Conservation (phyloP, 495 filamentous ascomycete species). For the Penicillium odoratum region DNA sequence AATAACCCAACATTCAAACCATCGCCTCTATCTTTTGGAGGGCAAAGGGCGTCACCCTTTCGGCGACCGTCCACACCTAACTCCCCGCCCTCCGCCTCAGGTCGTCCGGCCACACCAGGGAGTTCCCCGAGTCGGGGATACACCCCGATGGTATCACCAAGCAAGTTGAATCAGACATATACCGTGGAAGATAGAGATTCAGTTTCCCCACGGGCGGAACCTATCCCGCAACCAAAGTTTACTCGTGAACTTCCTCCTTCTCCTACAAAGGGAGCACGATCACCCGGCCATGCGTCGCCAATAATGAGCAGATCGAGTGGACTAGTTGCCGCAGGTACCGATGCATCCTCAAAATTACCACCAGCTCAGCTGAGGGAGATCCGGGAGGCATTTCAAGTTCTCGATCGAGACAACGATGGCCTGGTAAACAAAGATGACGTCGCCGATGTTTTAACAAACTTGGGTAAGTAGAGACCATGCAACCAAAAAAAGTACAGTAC, state of each 20-base stretch:
- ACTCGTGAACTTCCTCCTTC: constrained; percentile 43
- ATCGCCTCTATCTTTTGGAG: constrained; percentile 68
- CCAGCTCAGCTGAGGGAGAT: constrained; percentile 70
- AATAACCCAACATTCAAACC: constrained; percentile 63
- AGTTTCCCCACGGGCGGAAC: constrained; percentile 27
- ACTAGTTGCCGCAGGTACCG: constrained; percentile 31
- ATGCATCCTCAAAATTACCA: constrained; percentile 62
- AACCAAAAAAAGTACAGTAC: neutral
- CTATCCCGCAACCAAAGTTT: constrained; percentile 43
- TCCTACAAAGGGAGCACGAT: constrained; percentile 42
- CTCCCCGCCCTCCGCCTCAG: constrained; percentile 45
- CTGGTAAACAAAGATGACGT: constrained; percentile 75
- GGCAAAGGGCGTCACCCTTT: constrained; percentile 73
- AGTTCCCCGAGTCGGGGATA: constrained; percentile 47
- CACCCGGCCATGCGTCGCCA: constrained; percentile 29
- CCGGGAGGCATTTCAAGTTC: constrained; percentile 81
- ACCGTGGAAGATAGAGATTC: constrained; percentile 43
- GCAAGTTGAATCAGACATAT: constrained; percentile 50
- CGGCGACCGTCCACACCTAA: constrained; percentile 57
- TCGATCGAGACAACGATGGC: constrained; percentile 81
- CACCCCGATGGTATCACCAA: constrained; percentile 46
- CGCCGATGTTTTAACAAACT: constrained; percentile 72
- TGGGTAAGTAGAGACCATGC: constrained; percentile 52
- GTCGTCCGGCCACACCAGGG: constrained; percentile 40
- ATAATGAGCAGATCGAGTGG: constrained; percentile 30